Percentiles rank a stretch among this genome's conserved stretches.
Evolutionary conservation across 2,329 filamentous ascomycete species (phyloP).

Genomic region (Cercospora nicotianae): DNA sequence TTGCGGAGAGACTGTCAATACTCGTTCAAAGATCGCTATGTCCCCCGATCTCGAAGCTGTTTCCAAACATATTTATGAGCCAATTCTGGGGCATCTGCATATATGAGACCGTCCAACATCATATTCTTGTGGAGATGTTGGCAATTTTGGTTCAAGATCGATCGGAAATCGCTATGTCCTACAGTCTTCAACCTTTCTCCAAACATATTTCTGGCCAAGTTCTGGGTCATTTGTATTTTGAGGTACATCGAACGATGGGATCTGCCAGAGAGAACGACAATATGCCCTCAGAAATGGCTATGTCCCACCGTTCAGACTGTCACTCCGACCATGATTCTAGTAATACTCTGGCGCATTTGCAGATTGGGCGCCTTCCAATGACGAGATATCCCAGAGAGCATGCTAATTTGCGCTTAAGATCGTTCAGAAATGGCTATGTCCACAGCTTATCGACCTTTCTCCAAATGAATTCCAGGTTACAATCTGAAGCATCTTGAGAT

Average conservation of each 20-base stretch:
- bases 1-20: neutral
- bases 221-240: neutral
- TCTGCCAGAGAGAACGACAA: neutral
- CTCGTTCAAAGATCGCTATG: neutral
- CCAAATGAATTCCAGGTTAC: neutral
- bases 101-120: neutral
- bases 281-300: neutral
- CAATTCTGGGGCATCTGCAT: neutral
- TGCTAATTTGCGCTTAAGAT: too few relatives aligned
- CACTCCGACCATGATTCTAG: neutral
- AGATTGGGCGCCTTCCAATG: too few relatives aligned
- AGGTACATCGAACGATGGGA: neutral
- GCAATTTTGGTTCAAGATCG: neutral
- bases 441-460: neutral
- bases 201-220: neutral
- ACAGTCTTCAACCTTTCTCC: neutral
- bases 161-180: neutral
- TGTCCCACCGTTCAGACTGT: neutral
- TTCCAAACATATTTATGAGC: neutral
- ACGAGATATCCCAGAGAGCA: too few relatives aligned
- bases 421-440: neutral
- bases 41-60: neutral
- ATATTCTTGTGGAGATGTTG: neutral
- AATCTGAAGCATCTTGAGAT: neutral
- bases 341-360: neutral